These are phyloP conservation scores for Cyamopsis tetragonoloba DNA, from an alignment of 306 rosid species.

Conservation along the genomic window DNA sequence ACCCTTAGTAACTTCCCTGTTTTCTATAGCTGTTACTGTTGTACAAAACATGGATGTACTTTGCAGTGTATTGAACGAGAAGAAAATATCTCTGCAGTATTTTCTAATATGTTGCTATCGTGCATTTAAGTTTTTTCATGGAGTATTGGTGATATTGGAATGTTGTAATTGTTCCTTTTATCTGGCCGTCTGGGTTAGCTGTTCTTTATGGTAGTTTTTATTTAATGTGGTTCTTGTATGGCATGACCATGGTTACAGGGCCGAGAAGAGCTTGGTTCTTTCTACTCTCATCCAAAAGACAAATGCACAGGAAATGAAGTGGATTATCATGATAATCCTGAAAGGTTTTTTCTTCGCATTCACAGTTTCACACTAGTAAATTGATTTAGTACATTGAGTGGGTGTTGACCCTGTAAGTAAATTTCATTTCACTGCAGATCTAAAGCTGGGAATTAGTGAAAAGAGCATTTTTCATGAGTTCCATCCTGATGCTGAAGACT, in stretches of 20 bases:
- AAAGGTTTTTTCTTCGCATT: slow-evolving; percentile 69
- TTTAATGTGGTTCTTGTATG: slow-evolving; percentile 4
- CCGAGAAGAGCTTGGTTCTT: slow-evolving; percentile 71
- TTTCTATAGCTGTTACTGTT: not conserved
- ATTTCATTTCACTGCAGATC: slow-evolving; percentile 46
- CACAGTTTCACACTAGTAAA: slow-evolving; percentile 7
- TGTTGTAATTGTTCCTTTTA: not conserved
- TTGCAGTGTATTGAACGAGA: slow-evolving; percentile 9
- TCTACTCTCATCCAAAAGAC: slow-evolving; percentile 75
- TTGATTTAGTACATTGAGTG: slow-evolving; percentile 12
- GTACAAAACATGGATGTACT: not conserved
- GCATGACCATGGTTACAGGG: slow-evolving; percentile 43
- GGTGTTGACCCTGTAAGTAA: not conserved
- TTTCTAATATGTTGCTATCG: not conserved
- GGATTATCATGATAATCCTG: slow-evolving; percentile 93
- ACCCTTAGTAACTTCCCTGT: not conserved
- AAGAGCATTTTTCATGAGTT: slow-evolving; percentile 89
- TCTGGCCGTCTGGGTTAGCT: not conserved
- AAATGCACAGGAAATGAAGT: slow-evolving; percentile 96
- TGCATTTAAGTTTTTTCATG: not conserved
- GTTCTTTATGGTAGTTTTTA: slow-evolving; percentile 5
- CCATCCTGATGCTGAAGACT: slow-evolving; percentile 98
- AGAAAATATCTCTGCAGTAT: not conserved
- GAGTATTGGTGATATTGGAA: not conserved
- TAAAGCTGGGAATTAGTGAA: slow-evolving; percentile 93